Percentiles rank a stretch among this genome's conserved stretches.
phyloP scores from a whole-genome alignment of 192 early-diverging fungal genomes.

The Entomortierella chlamydospora region DNA sequence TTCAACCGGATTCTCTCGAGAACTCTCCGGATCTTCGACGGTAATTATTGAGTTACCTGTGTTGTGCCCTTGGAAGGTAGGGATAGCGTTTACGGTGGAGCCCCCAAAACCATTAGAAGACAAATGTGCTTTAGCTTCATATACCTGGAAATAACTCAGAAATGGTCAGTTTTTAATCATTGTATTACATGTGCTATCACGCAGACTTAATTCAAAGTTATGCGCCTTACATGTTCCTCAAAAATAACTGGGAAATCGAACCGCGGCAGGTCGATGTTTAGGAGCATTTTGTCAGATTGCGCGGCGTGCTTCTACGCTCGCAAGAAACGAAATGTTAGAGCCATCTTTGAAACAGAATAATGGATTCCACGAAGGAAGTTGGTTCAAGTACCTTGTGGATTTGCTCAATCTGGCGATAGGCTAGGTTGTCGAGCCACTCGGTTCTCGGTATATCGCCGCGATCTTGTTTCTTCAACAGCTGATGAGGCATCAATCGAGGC shows the following conservation, averaged over 20 bases:
- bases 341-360: not conserved
- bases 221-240: slow-evolving; percentile 78
- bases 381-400: slow-evolving; percentile 74
- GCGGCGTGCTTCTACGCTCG: slow-evolving; percentile 58
- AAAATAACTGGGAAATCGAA: slow-evolving; percentile 98
- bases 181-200: too few relatives aligned
- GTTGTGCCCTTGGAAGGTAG: slow-evolving; percentile 20
- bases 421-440: slow-evolving; percentile 94
- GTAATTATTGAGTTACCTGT: slow-evolving; percentile 58
- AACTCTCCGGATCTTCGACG: slow-evolving; percentile 86
- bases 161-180: too few relatives aligned
- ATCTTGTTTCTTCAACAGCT: slow-evolving; percentile 86
- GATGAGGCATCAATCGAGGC: not conserved
- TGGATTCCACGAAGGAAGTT: not conserved
- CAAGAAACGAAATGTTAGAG: not conserved
- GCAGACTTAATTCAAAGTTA: too few relatives aligned
- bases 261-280: slow-evolving; percentile 92
- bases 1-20: slow-evolving; percentile 94
- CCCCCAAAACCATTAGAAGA: slow-evolving; percentile 22
- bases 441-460: slow-evolving; percentile 86
- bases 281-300: slow-evolving; percentile 71
- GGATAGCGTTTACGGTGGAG: slow-evolving; percentile 12
- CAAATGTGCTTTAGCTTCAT: slow-evolving; percentile 32
- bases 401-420: slow-evolving; percentile 89
- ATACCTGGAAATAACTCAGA: slow-evolving; percentile 62